Base-by-base conservation (phyloP, 106 monocot species). In the Gastrodia elata region DNA sequence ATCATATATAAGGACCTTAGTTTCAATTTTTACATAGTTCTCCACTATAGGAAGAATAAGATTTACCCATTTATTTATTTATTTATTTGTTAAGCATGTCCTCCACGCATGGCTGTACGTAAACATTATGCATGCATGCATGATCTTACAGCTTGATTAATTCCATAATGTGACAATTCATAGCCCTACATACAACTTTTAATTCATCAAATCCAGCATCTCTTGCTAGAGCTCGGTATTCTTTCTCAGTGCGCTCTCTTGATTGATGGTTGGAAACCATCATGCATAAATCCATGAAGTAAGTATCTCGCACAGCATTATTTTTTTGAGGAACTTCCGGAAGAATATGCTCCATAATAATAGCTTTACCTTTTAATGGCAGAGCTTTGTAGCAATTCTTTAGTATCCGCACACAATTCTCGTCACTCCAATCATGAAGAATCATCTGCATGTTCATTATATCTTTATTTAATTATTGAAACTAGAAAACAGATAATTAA, bases 241-340 rank as follows among this genome's bases (percentile, higher is more conserved):
- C 64, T 4, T 35, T 35, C 32, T 64, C 64, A 14, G 10, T 33
- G 13, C 64, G 64, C 64, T 64, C 64, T 34, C 26, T 64, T 22
- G 64, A 30, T 30, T 16, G 33, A 30, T 64, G 33, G 33, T 33
- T 11, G 28, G 64, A 10, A 0, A 64, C 64, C 64, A 64, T 30
- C 64, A 64, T 64, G 64, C 64, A 34, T 15, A 64, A 34, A 64
- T 64, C 64, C 33, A 64, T 64, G 64, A 64, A 64, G 32, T 64
- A 64, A 2, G 34, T 34, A 34, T 64, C 64, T 64, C 64, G 32
- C 6, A 64, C 64, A 10, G 64, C 64, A 4, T 64, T 34, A 22
- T 35, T 64, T 34, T 34, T 33, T 35, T 64, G 33, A 10, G 64
- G 64, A 18, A 33, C 34, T 35, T 64, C 64, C 4, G 64, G 64